Evolutionary conservation across 2,329 filamentous ascomycete genomes (phyloP), one percentile per base, ranked within the genome.

Genomic region (Ceratocystis lukuohia): DNA sequence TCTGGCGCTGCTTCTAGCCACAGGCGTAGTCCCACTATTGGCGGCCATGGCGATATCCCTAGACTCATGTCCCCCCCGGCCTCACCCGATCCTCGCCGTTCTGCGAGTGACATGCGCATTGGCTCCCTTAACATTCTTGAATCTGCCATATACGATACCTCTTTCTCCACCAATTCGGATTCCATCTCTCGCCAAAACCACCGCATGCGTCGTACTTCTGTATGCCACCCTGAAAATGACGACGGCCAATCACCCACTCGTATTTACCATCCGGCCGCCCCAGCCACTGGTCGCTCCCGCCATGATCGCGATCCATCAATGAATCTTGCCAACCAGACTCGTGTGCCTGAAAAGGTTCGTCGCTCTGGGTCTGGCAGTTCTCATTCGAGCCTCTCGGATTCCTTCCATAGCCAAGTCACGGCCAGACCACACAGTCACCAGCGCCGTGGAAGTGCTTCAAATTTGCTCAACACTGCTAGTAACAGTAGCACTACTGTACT

Each of bases 311-410:
- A 81, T 2, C 91, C 86, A 71, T 88, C 91, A 12, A 86, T 91
- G 68, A 90, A 88, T 70, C 81, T 82, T 46, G 85, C 87, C 2
- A 79, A 84, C 46, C 86, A 90, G 70, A 78, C 81, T 62, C 85
- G 89, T 65, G 83, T 82, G 30, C 82, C 84, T 1, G 83, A 89
- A 71, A 91, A 93, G 70, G 85, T 95, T 68, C 86, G 88, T 70
- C 85, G 94, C 66, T 96, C 93, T 2, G 89, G 88, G 15, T 97
- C 94, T 37, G 91, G 90, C 61, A 97, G 94, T 76, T 97, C 93
- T 1, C 89, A 94, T 72, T 96, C 93, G 0, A 87, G 84, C 72
- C 76, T 86, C 63, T 87, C 84, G 1, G 84, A 87, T 69, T 84
- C 83, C 3, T 78, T 63, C 17, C 64, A 68, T 25, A 62, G 48